Evolutionary conservation across 208 protist species (phyloP), one percentile per base, ranked within the genome.

Genomic region (Porcisia deanei): DNA sequence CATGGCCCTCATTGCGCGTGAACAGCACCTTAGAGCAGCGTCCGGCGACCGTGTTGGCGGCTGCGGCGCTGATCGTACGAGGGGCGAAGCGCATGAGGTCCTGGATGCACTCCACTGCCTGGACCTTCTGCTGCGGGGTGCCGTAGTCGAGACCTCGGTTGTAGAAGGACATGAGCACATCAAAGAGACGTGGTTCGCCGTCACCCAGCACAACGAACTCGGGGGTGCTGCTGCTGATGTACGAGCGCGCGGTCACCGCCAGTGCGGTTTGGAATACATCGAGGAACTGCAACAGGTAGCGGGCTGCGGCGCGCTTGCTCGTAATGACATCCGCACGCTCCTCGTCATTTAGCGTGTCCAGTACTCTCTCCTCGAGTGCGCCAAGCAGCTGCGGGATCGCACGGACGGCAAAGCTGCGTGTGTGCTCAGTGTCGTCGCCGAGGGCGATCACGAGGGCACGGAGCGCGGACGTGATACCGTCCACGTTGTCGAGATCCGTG

Each of bases 21-120:
- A 97, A 97, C 60, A 97, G 84, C 20, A 93, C 89, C 87, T 97
- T 97, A 60, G 91, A 94, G 79, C 90, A 97, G 77, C 94, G 94
- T 59, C 94, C 94, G 16, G 92, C 90, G 45, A 96, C 88, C 9
- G 88, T 94, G 85, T 95, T 94, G 22, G 85, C 85, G 0, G 89
- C 89, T 2, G 85, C 81, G 30, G 86, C 92, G 81, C 85, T 91
- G 65, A 95, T 82, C 52, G 75, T 67, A 39, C 84, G 86, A 34
- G 94, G 92, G n/a, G 91, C 91, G 76, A 91, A 94, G 39, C 77
- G 80, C 77, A 97, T 83, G 67, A 96, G 73, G 76, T 97, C 91
- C 74, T 94, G 91, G 65, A 97, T 96, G 82, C 91, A 91, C 83
- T 97, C 91, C 77, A 96, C 91, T 49, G 91, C 90, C 79, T 92